These are phyloP conservation scores for Crucibulum laeve DNA, from an alignment of 768 basidiomycete genomes.

Conservation along the genomic window DNA sequence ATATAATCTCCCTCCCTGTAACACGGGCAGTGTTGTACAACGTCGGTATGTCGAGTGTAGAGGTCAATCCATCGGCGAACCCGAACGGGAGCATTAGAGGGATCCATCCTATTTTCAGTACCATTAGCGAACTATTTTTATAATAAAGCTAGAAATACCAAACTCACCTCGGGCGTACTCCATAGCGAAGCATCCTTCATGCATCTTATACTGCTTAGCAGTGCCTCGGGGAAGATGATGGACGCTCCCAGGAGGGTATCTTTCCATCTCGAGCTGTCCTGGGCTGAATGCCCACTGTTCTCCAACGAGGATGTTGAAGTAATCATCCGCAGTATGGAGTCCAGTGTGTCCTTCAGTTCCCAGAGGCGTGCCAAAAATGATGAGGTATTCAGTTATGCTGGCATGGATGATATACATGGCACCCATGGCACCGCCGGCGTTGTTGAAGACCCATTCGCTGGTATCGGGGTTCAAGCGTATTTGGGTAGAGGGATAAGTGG, in stretches of 20 bases:
- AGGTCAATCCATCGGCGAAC: slow-evolving; percentile 77
- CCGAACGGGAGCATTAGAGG: slow-evolving; percentile 96
- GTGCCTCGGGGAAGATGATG: slow-evolving; percentile 80
- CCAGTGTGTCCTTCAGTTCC: slow-evolving; percentile 97
- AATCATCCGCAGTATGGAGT: slow-evolving; percentile 94
- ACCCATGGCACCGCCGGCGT: slow-evolving; percentile 97
- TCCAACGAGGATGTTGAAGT: slow-evolving; percentile 92
- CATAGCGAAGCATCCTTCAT: slow-evolving; percentile 90
- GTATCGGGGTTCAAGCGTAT: slow-evolving; percentile 53
- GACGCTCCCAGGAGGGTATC: slow-evolving; percentile 79
- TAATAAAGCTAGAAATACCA: neutral
- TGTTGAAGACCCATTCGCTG: slow-evolving; percentile 92
- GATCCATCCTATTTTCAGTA: slow-evolving; percentile 80
- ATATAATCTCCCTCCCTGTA: slow-evolving; percentile 79
- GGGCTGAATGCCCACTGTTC: slow-evolving; percentile 93
- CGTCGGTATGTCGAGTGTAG: slow-evolving; percentile 85
- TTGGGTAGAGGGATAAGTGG: slow-evolving; percentile 58
- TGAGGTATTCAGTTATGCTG: slow-evolving; percentile 93
- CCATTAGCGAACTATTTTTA: neutral
- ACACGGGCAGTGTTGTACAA: slow-evolving; percentile 74
- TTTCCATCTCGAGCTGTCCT: slow-evolving; percentile 80
- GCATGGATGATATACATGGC: slow-evolving; percentile 98
- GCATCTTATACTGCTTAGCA: slow-evolving; percentile 98
- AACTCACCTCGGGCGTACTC: slow-evolving; percentile 87
- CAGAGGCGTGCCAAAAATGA: slow-evolving; percentile 92